phyloP scores from a whole-genome alignment of 352 stramenopile genomes.

The Globisporangium solare region DNA sequence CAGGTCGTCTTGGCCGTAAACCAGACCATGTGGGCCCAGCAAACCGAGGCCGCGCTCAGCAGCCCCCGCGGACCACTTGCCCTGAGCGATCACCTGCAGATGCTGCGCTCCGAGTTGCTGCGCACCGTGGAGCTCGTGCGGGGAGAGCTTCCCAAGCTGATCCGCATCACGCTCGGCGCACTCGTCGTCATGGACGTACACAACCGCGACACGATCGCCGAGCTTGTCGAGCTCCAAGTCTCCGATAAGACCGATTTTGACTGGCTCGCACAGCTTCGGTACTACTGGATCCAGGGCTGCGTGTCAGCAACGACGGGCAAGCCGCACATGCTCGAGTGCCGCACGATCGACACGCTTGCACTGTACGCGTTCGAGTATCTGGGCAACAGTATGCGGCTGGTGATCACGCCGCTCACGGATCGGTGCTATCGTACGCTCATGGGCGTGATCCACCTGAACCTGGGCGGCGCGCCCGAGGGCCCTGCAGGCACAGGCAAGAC shows the following conservation, averaged over 20 bases:
- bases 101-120: constrained; percentile 72
- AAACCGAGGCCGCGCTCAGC: constrained; percentile 71
- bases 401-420: constrained; percentile 92
- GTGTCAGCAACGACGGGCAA: constrained; percentile 86
- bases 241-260: constrained; percentile 88
- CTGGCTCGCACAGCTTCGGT: constrained; percentile 91
- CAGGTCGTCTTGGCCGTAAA: constrained; percentile 92
- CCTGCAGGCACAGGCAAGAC: constrained; percentile 91
- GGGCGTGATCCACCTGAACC: constrained; percentile 87
- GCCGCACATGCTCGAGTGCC: constrained; percentile 79
- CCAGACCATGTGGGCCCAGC: constrained; percentile 89
- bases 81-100: constrained; percentile 61
- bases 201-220: constrained; percentile 91
- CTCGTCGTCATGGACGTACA: constrained; percentile 96
- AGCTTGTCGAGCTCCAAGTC: constrained; percentile 82
- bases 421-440: constrained; percentile 91
- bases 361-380: constrained; percentile 93
- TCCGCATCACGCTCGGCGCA: constrained; percentile 88
- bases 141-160: constrained; percentile 89
- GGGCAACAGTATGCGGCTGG: constrained; percentile 88
- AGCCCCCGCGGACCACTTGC: constrained; percentile 28
- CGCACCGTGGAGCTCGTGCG: constrained; percentile 91
- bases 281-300: constrained; percentile 87
- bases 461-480: constrained; percentile 86
- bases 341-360: constrained; percentile 92